Conservation (phyloP, 352 stramenopile genomes). For the Phytophthora idaei region DNA sequence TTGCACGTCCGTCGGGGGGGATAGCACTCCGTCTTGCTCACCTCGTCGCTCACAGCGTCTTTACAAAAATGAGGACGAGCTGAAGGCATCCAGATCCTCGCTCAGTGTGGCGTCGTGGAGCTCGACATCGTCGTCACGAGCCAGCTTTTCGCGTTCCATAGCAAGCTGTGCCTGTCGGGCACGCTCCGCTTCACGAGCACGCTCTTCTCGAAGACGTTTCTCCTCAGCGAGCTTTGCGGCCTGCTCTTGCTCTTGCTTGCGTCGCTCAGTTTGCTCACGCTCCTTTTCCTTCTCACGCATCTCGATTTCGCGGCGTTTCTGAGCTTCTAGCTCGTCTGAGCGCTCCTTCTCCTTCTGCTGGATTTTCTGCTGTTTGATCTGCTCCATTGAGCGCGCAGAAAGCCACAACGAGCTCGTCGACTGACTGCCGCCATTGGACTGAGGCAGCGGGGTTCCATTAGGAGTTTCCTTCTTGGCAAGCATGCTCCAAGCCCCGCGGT, state of each 20-base stretch:
- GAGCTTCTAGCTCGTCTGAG: conserved; percentile 65
- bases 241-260: conserved; percentile 59
- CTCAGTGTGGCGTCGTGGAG: conserved; percentile 75
- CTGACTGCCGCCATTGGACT: conserved; percentile 67
- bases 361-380: conserved; percentile 89
- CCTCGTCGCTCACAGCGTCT: conserved; percentile 21
- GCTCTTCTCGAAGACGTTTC: conserved; percentile 61
- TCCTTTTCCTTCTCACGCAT: conserved; percentile 75
- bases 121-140: conserved; percentile 63
- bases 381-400: conserved; percentile 84
- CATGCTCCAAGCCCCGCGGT: conserved; percentile 84
- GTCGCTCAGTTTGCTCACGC: conserved; percentile 71
- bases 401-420: conserved; percentile 86
- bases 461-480: conserved; percentile 79
- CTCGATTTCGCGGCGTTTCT: conserved; percentile 70
- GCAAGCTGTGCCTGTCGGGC: conserved; percentile 55
- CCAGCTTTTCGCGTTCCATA: conserved; percentile 73
- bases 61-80: conserved; percentile 90
- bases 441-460: conserved; percentile 55
- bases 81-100: conserved; percentile 87
- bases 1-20: conserved; percentile 30
- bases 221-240: conserved; percentile 53
- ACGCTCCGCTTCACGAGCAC: conserved; percentile 63
- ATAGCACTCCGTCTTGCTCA: conserved; percentile 25
- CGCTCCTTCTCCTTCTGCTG: conserved; percentile 85